phyloP scores from a whole-genome alignment of 176 grass and related monocot genomes.

The Zea mays region DNA sequence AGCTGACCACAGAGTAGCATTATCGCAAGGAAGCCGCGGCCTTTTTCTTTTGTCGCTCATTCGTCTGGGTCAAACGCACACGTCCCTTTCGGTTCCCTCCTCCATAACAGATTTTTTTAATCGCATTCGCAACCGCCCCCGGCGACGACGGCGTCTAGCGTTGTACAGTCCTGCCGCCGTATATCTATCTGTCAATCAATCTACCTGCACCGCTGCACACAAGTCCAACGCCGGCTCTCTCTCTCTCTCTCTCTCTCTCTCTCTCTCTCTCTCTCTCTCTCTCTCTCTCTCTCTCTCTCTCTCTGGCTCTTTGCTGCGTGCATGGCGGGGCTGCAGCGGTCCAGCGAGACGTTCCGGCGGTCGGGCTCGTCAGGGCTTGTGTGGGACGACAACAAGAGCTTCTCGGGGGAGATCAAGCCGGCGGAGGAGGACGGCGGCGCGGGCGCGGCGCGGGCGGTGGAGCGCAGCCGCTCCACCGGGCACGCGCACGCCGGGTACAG shows the following conservation, averaged over 20 bases:
- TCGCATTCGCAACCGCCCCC: conserved; percentile 13
- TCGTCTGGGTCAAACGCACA: neutral
- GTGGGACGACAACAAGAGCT: conserved; percentile 70
- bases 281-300: too few species aligned
- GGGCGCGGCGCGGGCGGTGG: neutral
- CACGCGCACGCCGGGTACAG: conserved; percentile 51
- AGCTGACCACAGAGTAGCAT: conserved; percentile 37
- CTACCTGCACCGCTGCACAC: neutral
- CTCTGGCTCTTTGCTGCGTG: neutral
- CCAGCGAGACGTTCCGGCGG: conserved; percentile 82
- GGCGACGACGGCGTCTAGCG: neutral
- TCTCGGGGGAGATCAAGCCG: conserved; percentile 59
- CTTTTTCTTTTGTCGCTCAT: neutral
- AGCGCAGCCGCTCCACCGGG: conserved; percentile 35
- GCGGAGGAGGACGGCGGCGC: conserved; percentile 16
- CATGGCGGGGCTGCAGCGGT: conserved; percentile 83
- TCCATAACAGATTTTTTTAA: neutral
- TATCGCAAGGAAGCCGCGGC: conserved; percentile 31
- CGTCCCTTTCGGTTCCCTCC: conserved; percentile 14
- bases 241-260: too few species aligned
- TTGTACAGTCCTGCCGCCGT: neutral
- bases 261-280: too few species aligned
- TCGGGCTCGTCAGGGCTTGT: conserved; percentile 86
- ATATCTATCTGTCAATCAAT: neutral
- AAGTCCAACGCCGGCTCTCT: neutral